Evolutionary conservation across 495 filamentous ascomycete species (phyloP).

Genomic region (Aspergillus kassunensis): DNA sequence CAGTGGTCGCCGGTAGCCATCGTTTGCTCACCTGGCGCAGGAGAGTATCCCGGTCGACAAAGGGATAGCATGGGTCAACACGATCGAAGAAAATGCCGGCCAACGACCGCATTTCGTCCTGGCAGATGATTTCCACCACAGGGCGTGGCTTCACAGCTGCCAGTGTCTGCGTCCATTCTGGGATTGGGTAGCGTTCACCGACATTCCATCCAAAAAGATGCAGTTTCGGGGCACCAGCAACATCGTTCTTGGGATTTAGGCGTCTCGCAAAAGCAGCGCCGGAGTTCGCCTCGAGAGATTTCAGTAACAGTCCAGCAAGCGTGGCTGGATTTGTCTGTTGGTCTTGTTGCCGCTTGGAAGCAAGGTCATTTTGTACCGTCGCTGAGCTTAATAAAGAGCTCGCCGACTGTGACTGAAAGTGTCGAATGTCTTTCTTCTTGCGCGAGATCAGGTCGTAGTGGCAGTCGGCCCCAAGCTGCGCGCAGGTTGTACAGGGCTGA

Average conservation of each 20-base stretch:
- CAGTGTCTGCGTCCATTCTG: slow-evolving; percentile 13
- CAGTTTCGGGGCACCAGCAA: slow-evolving; percentile 46
- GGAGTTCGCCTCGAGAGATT: slow-evolving; percentile 49
- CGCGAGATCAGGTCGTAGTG: slow-evolving; percentile 37
- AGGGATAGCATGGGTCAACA: slow-evolving; percentile 47
- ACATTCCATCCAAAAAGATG: slow-evolving; percentile 57
- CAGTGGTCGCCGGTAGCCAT: slow-evolving; percentile 27
- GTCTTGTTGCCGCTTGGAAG: not conserved
- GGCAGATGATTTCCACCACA: slow-evolving; percentile 38
- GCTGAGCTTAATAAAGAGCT: slow-evolving; percentile 15
- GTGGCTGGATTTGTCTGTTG: slow-evolving; percentile 8
- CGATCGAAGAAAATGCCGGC: slow-evolving; percentile 46
- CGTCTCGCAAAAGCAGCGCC: slow-evolving; percentile 53
- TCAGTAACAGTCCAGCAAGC: slow-evolving; percentile 20
- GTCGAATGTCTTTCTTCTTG: slow-evolving; percentile 28
- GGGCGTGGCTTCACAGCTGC: slow-evolving; percentile 8
- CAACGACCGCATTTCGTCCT: slow-evolving; percentile 38
- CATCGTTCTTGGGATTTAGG: slow-evolving; percentile 49
- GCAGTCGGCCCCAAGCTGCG: slow-evolving; percentile 45
- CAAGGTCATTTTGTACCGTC: slow-evolving; percentile 14
- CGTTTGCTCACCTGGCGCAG: slow-evolving; percentile 28
- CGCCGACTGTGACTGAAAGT: slow-evolving; percentile 14
- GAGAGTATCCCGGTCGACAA: slow-evolving; percentile 41
- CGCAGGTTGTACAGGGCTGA: slow-evolving; percentile 48
- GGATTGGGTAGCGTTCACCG: slow-evolving; percentile 35